Evolutionary conservation across 768 basidiomycete genomes (phyloP).

Genomic region (Xerocomus spinulosus): DNA sequence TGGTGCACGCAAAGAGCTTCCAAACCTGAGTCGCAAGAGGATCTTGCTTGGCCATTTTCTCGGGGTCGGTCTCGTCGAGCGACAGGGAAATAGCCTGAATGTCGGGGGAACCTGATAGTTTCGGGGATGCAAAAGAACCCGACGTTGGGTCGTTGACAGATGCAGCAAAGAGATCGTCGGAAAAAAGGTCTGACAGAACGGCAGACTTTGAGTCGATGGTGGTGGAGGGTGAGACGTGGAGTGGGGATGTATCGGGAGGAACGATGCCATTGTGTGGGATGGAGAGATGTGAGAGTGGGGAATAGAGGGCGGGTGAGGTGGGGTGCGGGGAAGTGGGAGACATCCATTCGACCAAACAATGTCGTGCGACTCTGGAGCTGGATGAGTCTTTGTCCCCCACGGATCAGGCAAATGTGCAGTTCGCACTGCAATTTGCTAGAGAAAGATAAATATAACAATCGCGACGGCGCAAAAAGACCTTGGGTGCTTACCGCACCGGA

Average conservation of each 20-base stretch:
- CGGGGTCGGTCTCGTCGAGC: constrained; percentile 50
- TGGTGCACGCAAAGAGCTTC: constrained; percentile 92
- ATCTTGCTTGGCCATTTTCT: constrained; percentile 72
- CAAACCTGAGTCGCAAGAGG: constrained; percentile 94
- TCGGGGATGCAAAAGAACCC: constrained; percentile 61
- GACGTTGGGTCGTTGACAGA: constrained; percentile 32
- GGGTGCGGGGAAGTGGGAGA: constrained; percentile 56
- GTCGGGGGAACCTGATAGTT: constrained; percentile 65
- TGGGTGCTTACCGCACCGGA: constrained; percentile 67
- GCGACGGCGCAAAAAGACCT: not conserved
- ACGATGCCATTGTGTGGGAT: constrained; percentile 31
- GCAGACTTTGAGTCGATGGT: constrained; percentile 53
- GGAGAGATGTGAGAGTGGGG: constrained; percentile 37
- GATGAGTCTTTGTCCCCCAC: constrained; percentile 59
- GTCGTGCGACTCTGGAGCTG: constrained; percentile 92
- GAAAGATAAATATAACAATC: not conserved
- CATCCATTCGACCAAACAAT: constrained; percentile 95
- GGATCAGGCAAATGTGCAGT: constrained; percentile 70
- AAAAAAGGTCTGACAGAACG: constrained; percentile 65
- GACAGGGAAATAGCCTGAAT: constrained; percentile 43
- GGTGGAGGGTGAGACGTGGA: constrained; percentile 39
- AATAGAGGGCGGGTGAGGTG: constrained; percentile 39
- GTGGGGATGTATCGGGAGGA: constrained; percentile 31
- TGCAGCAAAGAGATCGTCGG: constrained; percentile 57
- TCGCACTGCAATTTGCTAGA: constrained; percentile 84